Percentiles rank a stretch among this genome's conserved stretches.
phyloP scores from a whole-genome alignment of 805 yeast species.

The Candida broadrunensis region DNA sequence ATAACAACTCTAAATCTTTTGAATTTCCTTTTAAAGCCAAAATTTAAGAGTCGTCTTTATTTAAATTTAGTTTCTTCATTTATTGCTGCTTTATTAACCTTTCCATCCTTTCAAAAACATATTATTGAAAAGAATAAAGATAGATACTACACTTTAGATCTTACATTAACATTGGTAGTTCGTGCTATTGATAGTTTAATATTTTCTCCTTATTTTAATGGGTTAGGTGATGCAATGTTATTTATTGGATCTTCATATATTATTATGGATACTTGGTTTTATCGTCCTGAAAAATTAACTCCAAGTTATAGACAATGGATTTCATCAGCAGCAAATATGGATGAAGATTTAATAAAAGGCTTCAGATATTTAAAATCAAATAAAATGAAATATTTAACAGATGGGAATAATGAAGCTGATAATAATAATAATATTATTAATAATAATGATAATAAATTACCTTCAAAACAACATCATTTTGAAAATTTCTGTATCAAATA shows the following conservation, averaged over 20 bases:
- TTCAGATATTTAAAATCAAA: constrained; percentile 25
- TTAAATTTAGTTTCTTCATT: constrained; percentile 18
- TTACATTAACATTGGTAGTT: constrained; percentile 25
- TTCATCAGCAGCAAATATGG: constrained; percentile 42
- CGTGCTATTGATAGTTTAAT: constrained; percentile 26
- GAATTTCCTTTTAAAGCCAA: not conserved
- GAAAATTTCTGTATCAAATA: constrained; percentile 21
- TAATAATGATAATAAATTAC: not conserved
- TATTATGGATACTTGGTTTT: constrained; percentile 32
- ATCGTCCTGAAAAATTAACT: constrained; percentile 32
- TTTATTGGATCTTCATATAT: constrained; percentile 20
- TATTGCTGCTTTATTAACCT: constrained; percentile 17
- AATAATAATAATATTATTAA: not conserved
- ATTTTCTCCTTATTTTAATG: constrained; percentile 8
- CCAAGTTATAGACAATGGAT: constrained; percentile 41
- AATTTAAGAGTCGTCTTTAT: constrained; percentile 1
- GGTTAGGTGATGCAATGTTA: constrained; percentile 19
- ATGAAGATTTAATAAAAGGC: constrained; percentile 27
- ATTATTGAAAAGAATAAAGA: constrained; percentile 11
- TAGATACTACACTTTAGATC: constrained; percentile 26
- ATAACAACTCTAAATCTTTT: constrained; percentile 17
- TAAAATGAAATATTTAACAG: constrained; percentile 20
- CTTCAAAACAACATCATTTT: constrained; percentile 20
- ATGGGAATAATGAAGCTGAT: constrained; percentile 15
- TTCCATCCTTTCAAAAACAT: constrained; percentile 23